These are phyloP conservation scores for Alternaria hordeiaustralica DNA, from an alignment of 2,329 filamentous ascomycete genomes.

Conservation along the genomic window DNA sequence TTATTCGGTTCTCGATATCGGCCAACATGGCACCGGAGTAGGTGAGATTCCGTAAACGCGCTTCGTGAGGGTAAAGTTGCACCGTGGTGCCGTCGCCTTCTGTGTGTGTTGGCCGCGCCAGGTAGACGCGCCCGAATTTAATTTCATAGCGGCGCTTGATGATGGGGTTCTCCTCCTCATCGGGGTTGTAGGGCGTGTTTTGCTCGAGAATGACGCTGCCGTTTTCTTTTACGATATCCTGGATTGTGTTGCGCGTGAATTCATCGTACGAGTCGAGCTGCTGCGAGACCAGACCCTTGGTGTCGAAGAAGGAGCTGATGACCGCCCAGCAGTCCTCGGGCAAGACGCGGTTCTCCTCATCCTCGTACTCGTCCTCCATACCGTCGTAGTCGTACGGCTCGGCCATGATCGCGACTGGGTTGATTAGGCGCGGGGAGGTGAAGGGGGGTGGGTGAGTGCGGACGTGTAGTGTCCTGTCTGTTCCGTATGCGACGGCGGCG, in stretches of 20 bases:
- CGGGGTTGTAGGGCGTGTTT: constrained; percentile 76
- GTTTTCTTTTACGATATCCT: constrained; percentile 92
- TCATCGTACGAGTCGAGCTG: constrained; percentile 99
- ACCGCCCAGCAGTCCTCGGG: constrained; percentile 99
- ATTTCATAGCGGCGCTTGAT: constrained; percentile 92
- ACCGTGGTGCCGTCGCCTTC: constrained; percentile 90
- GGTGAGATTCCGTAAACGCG: constrained; percentile 91
- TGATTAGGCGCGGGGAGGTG: constrained; percentile 3
- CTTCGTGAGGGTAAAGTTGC: constrained; percentile 90
- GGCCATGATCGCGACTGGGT: constrained; percentile 54
- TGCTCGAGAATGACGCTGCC: constrained; percentile 92
- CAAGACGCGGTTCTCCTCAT: constrained; percentile 73
- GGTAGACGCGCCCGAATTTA: constrained; percentile 87
- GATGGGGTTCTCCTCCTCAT: constrained; percentile 73
- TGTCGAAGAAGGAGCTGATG: constrained; percentile 95
- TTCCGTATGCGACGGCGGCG: constrained; percentile 31
- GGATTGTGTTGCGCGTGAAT: constrained; percentile 91
- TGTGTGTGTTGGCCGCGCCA: constrained; percentile 88
- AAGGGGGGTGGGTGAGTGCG: constrained; percentile 14
- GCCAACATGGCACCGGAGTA: constrained; percentile 93
- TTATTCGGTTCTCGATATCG: constrained; percentile 83
- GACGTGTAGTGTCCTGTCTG: constrained; percentile 24
- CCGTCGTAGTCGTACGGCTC: constrained; percentile 33
- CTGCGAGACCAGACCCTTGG: constrained; percentile 94
- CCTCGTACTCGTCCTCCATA: constrained; percentile 63